phyloP scores from a whole-genome alignment of 2,329 filamentous ascomycete species.

The Fusarium sp. region DNA sequence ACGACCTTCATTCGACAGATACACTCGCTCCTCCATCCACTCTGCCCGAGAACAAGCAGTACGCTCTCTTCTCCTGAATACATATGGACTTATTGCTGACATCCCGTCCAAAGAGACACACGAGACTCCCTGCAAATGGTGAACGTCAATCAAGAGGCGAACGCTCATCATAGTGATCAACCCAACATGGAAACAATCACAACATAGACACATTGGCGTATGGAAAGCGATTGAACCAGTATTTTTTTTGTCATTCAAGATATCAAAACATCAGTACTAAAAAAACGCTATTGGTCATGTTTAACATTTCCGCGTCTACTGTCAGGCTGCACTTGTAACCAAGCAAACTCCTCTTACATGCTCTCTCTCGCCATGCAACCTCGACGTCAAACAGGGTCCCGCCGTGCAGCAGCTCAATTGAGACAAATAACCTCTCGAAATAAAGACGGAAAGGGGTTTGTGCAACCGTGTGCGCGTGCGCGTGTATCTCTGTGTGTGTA shows the following conservation, averaged over 20 bases:
- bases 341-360: slow-evolving; percentile 35
- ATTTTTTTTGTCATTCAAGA: not conserved
- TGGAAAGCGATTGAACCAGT: slow-evolving; percentile 13
- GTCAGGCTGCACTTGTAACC: slow-evolving; percentile 14
- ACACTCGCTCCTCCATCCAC: slow-evolving; percentile 54
- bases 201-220: slow-evolving; percentile 22
- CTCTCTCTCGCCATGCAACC: slow-evolving; percentile 23
- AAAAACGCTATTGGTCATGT: slow-evolving; percentile 23
- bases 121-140: slow-evolving; percentile 28
- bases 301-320: slow-evolving; percentile 37
- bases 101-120: slow-evolving; percentile 11
- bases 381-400: slow-evolving; percentile 10
- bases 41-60: slow-evolving; percentile 48
- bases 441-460: slow-evolving; percentile 24
- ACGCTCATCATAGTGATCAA: slow-evolving; percentile 6
- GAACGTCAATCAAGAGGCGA: slow-evolving; percentile 23
- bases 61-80: not conserved
- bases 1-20: slow-evolving; percentile 39
- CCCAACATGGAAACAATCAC: not conserved
- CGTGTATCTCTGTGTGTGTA: slow-evolving; percentile 21
- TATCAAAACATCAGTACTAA: slow-evolving; percentile 4
- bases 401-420: slow-evolving; percentile 26
- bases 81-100: not conserved
- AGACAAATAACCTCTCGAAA: slow-evolving; percentile 10
- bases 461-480: slow-evolving; percentile 31